phyloP scores from a whole-genome alignment of 768 basidiomycete species.

The Amanita pseudoporphyria region DNA sequence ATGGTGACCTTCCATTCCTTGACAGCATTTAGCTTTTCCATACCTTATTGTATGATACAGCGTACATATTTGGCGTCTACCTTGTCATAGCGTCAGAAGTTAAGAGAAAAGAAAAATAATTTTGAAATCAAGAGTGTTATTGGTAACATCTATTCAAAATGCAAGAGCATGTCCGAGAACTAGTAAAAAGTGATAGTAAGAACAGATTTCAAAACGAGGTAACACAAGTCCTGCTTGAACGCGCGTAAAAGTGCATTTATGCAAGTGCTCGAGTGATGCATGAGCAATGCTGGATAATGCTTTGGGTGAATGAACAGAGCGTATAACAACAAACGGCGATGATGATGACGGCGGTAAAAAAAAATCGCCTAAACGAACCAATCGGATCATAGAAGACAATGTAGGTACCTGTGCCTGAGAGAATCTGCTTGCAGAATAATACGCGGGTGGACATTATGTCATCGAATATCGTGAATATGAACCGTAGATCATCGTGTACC shows the following conservation, averaged over 20 bases:
- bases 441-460: not conserved
- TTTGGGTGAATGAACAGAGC: no score
- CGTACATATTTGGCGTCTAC: no score
- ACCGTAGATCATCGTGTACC: not conserved
- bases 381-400: constrained; percentile 1
- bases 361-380: not conserved
- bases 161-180: not conserved
- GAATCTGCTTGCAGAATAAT: not conserved
- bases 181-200: not conserved
- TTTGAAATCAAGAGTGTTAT: no score
- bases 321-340: not conserved
- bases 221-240: constrained; percentile 1
- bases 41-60: no score
- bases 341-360: not conserved
- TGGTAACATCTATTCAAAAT: not conserved
- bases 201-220: not conserved
- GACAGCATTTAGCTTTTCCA: no score
- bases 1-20: no score
- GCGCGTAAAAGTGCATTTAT: no score
- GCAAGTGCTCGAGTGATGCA: no score
- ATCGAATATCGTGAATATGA: not conserved
- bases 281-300: no score
- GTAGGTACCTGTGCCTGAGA: not conserved
- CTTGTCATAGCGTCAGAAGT: no score
- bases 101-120: no score